Evolutionary conservation across 1,139 yeast species (phyloP).

Genomic region (Geotrichum klebahnii): DNA sequence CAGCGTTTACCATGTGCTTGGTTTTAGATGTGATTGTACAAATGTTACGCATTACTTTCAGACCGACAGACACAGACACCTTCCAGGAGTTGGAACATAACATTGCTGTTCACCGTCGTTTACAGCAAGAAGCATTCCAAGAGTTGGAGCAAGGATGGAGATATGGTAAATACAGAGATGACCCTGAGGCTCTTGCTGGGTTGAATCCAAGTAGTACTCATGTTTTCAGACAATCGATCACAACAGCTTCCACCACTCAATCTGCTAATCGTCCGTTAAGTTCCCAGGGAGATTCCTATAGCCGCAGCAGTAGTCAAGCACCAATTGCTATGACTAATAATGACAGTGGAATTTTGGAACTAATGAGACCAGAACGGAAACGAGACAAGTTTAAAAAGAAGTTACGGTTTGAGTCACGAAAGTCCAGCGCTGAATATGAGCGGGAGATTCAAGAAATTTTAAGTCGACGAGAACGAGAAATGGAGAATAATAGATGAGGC

Average conservation of each 20-base stretch:
- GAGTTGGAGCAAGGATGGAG: constrained; percentile 80
- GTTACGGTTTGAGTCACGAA: constrained; percentile 27
- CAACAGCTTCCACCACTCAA: constrained; percentile 3
- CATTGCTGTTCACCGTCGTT: constrained; percentile 56
- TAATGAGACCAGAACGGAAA: constrained; percentile 49
- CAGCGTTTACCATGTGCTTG: constrained; percentile 46
- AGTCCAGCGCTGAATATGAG: constrained; percentile 38
- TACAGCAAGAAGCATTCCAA: constrained; percentile 67
- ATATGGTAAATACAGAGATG: constrained; percentile 23
- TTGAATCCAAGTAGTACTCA: constrained; percentile 5
- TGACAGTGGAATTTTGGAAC: neutral
- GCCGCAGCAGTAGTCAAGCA: constrained; percentile 11
- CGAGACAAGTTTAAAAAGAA: constrained; percentile 31
- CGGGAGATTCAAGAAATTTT: constrained; percentile 41
- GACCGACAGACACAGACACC: constrained; percentile 71
- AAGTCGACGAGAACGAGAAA: constrained; percentile 37
- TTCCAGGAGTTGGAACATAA: constrained; percentile 76
- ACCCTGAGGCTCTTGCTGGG: constrained; percentile 23
- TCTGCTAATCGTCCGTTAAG: neutral
- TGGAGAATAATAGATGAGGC: constrained; percentile 20
- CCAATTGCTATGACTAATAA: neutral
- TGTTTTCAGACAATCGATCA: constrained; percentile 4
- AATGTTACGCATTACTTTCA: constrained; percentile 51
- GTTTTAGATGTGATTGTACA: constrained; percentile 63
- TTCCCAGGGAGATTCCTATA: neutral